phyloP scores from a whole-genome alignment of 164 flowering plant species.

The Macadamia integrifolia region DNA sequence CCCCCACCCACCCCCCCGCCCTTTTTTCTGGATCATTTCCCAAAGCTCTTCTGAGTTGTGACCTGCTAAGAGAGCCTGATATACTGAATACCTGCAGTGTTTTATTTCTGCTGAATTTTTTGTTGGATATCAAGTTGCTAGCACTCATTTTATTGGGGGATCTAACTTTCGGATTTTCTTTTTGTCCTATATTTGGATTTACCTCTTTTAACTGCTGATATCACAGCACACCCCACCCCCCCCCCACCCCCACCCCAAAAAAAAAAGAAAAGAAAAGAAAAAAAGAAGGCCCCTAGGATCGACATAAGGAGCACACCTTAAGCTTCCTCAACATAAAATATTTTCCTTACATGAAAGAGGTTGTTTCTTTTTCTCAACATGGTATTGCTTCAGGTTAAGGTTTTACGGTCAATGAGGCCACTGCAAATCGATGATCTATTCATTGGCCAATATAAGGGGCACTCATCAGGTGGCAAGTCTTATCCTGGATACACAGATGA shows the following conservation, averaged over 20 bases:
- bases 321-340: neutral
- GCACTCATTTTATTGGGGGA: neutral
- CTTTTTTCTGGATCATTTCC: no score
- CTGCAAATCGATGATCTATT: slow-evolving; percentile 55
- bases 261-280: no score
- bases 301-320: neutral
- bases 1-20: no score
- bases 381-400: slow-evolving; percentile 56
- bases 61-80: no score
- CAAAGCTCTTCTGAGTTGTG: no score
- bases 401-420: slow-evolving; percentile 67
- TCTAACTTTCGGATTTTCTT: neutral
- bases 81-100: no score
- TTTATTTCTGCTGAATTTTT: no score
- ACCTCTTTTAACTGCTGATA: neutral
- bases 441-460: slow-evolving; percentile 76
- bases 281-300: no score
- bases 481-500: slow-evolving; percentile 68
- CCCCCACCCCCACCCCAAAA: no score
- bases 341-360: neutral
- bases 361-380: neutral
- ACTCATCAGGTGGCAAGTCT: slow-evolving; percentile 43
- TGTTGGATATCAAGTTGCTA: no score
- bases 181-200: neutral
- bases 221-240: no score